Base-by-base conservation (phyloP, 371 early-diverging fungal species). In the Umbelopsis sp. region DNA sequence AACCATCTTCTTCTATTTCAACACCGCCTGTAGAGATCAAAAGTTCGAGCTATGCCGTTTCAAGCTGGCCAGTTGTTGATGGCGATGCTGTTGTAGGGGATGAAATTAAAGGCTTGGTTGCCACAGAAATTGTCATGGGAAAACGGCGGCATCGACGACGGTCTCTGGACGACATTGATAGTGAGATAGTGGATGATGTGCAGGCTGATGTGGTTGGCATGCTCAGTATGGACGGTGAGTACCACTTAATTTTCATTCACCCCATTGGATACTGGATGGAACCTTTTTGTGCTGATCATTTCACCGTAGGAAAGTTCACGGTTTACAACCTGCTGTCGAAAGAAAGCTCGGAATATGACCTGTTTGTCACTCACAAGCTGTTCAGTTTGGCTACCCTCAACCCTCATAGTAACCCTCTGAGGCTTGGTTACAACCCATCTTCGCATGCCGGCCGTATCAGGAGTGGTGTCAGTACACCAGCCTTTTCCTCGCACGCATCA, bases 171-270 rank as follows among this genome's bases (percentile, higher is more conserved):
- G 67, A 44, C 18, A 9, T n/a, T 12, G 48, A n/a, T 46, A 65
- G 64, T 0, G 75, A 76, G 24, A 67, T 72, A 5, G 73, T 74
- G 5, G 75, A 74, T 7, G 63, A 74, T 18, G 75, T 71, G 41
- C 63, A 66, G 4, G 82, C 79, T 22, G 81, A 75, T 22, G 80
- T 86, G 25, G 78, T 88, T 16, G 88, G 88, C 14, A 79, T 88
- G 77, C 76, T 88, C 52, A 85, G 86, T 32, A 86, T 86, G 87
- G 88, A 88, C 75, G 88, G 88, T 81, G 80, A 53, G 67, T 45
- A 14, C n/a, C 14, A 48, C 7, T 22, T 45, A 1, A 5, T 22
- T 14, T 14, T 10, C 14, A 24, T 2, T 22, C 12, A 9, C 53
- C 14, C 4, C 9, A 22, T 3, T 29, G 44, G 44, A 37, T 63